A percentile compares a stretch with the other conserved stretches of the same genome.
These are phyloP conservation scores for Rhizophagus prolifer DNA, from an alignment of 192 early-diverging fungal species.

Conservation along the genomic window DNA sequence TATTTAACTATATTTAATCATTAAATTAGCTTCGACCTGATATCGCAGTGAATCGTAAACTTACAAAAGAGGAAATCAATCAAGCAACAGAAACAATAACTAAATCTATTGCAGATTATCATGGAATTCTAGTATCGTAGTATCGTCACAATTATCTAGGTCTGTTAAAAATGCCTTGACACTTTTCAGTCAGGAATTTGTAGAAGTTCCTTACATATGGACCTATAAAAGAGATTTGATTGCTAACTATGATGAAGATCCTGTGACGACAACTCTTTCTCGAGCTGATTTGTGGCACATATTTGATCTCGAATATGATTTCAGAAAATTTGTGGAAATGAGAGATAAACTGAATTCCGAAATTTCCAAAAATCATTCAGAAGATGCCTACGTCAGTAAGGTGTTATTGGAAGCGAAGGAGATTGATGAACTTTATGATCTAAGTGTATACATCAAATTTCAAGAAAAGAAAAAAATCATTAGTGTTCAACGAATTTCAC, in stretches of 20 bases:
- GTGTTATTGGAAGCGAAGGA: conserved; percentile 48
- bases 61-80: conserved; percentile 62
- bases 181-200: conserved; percentile 72
- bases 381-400: conserved; percentile 51
- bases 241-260: conserved; percentile 23
- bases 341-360: conserved; percentile 53
- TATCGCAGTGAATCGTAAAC: conserved; percentile 33
- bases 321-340: conserved; percentile 66
- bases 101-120: conserved; percentile 30
- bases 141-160: not conserved
- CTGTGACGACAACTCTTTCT: conserved; percentile 44
- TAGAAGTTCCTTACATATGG: conserved; percentile 91
- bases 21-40: conserved; percentile 51
- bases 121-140: not conserved
- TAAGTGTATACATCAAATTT: not conserved
- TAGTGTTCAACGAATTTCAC: not conserved
- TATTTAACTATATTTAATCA: not conserved
- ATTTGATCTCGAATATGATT: conserved; percentile 81
- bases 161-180: conserved; percentile 52
- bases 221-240: conserved; percentile 86
- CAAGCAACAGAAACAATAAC: conserved; percentile 66
- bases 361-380: conserved; percentile 46
- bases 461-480: not conserved
- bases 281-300: conserved; percentile 84
- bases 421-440: conserved; percentile 65